phyloP scores from a whole-genome alignment of 2,329 filamentous ascomycete genomes.

The Rutstroemia sp. region DNA sequence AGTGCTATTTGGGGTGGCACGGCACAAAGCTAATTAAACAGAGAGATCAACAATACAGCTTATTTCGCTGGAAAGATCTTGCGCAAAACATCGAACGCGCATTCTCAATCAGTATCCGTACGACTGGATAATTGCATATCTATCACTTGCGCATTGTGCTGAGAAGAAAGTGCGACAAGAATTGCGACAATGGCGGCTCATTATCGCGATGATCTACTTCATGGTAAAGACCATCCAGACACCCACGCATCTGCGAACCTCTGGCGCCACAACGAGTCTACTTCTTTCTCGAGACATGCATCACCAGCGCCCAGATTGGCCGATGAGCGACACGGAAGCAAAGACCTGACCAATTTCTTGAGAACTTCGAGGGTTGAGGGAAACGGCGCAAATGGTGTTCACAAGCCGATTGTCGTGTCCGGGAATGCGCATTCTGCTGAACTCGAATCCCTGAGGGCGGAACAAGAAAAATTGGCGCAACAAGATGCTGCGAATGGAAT shows the following conservation, averaged over 20 bases:
- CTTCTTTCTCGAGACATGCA: constrained; percentile 37
- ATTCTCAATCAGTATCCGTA: too few relatives aligned
- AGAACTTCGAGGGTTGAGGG: constrained; percentile 43
- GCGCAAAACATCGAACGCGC: background rate
- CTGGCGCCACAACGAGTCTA: constrained; percentile 60
- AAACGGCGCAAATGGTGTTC: constrained; percentile 15
- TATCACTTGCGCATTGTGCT: too few relatives aligned
- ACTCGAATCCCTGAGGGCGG: constrained; percentile 2
- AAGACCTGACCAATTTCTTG: constrained; percentile 48
- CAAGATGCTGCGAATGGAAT: constrained; percentile 9
- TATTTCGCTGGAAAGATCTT: background rate
- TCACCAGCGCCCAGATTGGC: constrained; percentile 33
- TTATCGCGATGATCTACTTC: constrained; percentile 18
- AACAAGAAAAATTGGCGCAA: constrained; percentile 5
- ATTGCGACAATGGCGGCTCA: constrained; percentile 19
- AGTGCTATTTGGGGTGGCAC: background rate
- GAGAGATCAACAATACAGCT: background rate
- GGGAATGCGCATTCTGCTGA: constrained; percentile 16
- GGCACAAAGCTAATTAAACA: background rate
- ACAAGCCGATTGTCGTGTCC: constrained; percentile 41
- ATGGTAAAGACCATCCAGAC: constrained; percentile 33
- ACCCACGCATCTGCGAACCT: constrained; percentile 48
- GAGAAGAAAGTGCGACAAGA: background rate
- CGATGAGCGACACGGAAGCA: constrained; percentile 37
- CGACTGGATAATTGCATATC: too few relatives aligned